Percentiles rank a stretch among this genome's conserved stretches.
These are phyloP conservation scores for Xylaria sp. DNA, from an alignment of 2,329 filamentous ascomycete species.

Conservation along the genomic window DNA sequence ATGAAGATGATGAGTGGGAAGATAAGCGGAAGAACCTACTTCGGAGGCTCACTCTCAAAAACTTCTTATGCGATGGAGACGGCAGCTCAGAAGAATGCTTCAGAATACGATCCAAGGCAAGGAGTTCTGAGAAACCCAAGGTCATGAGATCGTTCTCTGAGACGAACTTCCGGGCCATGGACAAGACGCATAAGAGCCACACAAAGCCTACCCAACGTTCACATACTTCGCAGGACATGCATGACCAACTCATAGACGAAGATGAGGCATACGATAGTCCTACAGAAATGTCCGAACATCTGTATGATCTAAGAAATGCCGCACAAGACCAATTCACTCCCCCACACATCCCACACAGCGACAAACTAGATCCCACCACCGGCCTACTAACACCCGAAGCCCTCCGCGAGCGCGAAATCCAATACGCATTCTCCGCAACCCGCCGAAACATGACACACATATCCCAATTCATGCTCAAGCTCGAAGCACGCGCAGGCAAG, in stretches of 20 bases:
- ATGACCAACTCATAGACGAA: neutral
- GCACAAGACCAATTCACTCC: neutral
- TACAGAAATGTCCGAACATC: too few species aligned
- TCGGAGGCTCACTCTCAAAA: too few species aligned
- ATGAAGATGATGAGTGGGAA: too few species aligned
- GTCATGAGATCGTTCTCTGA: neutral
- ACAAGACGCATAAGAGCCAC: neutral
- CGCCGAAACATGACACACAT: slow-evolving; percentile 25
- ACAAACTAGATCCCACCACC: neutral
- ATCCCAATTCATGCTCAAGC: slow-evolving; percentile 29
- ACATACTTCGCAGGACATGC: neutral
- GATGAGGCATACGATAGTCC: too few species aligned
- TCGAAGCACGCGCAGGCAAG: slow-evolving; percentile 27
- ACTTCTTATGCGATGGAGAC: neutral
- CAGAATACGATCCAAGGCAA: neutral
- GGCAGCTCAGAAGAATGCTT: neutral
- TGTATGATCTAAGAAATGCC: neutral
- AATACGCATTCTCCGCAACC: slow-evolving; percentile 18
- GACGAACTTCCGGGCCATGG: neutral
- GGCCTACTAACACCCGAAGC: slow-evolving; percentile 11
- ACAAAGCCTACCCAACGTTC: neutral
- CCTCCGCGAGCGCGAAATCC: slow-evolving; percentile 16
- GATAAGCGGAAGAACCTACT: too few species aligned
- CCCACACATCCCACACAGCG: neutral
- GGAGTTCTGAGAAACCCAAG: neutral